phyloP scores from a whole-genome alignment of 371 early-diverging fungal genomes.

The Mucor circinelloides region DNA sequence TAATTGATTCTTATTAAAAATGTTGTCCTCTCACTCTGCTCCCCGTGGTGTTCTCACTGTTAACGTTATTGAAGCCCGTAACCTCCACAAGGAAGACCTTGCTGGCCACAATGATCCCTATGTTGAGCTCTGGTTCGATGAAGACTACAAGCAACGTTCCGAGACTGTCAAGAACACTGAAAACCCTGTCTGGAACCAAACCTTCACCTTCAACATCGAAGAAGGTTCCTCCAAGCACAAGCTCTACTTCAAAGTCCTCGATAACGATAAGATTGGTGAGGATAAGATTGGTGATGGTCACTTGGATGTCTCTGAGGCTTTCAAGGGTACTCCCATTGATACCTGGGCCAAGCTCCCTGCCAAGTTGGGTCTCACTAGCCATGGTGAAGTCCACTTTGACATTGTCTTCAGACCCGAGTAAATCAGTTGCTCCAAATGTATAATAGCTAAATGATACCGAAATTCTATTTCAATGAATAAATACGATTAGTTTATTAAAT shows the following conservation, averaged over 20 bases:
- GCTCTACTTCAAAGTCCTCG: conserved; percentile 35
- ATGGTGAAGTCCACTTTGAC: conserved; percentile 41
- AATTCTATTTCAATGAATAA: background rate
- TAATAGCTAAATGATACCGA: background rate
- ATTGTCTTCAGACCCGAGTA: conserved; percentile 27
- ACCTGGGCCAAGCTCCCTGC: conserved; percentile 43
- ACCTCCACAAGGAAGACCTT: conserved; percentile 39
- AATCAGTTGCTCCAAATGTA: background rate
- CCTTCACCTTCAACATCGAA: conserved; percentile 41
- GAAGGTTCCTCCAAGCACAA: conserved; percentile 34
- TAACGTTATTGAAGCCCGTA: conserved; percentile 36
- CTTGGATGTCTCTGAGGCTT: conserved; percentile 29
- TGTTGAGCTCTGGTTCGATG: conserved; percentile 44
- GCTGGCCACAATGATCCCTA: conserved; percentile 40
- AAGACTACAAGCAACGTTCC: conserved; percentile 45
- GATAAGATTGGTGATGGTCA: conserved; percentile 29
- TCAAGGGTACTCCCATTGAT: conserved; percentile 25
- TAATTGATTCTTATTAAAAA: conserved; percentile 3
- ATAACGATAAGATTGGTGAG: conserved; percentile 24
- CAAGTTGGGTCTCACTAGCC: conserved; percentile 36
- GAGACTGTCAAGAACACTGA: conserved; percentile 27
- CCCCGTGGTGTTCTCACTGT: conserved; percentile 41
- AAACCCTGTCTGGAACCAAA: conserved; percentile 47
- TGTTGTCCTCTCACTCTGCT: conserved; percentile 28
- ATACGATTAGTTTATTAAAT: background rate